Conservation (phyloP, 306 rosid genomes). For the Rosa chinensis region DNA sequence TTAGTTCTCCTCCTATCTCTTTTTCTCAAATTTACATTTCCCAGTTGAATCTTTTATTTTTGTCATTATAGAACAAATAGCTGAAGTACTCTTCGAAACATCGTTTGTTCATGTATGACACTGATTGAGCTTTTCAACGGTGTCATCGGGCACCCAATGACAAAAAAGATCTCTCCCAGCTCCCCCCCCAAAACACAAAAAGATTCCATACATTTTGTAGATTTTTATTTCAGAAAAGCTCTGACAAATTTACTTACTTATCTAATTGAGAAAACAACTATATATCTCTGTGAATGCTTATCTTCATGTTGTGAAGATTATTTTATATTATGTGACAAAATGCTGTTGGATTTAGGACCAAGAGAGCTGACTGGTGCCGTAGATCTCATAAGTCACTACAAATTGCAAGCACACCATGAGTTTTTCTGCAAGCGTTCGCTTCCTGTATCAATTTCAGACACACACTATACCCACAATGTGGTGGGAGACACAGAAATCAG, state of each 20-base stretch:
- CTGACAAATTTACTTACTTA: not conserved
- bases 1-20: not conserved
- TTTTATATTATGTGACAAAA: slow-evolving; percentile 9
- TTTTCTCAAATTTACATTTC: not conserved
- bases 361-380: slow-evolving; percentile 94
- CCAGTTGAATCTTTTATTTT: not conserved
- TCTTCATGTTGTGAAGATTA: not conserved
- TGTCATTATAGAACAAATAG: not conserved
- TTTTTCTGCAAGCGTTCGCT: slow-evolving; percentile 94
- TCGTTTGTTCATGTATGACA: not conserved
- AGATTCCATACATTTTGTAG: not conserved
- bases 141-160: not conserved
- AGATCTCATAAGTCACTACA: slow-evolving; percentile 89
- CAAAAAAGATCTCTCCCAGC: not conserved
- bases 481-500: slow-evolving; percentile 95
- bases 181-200: no score
- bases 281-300: not conserved
- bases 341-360: slow-evolving; percentile 61
- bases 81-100: not conserved
- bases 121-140: not conserved
- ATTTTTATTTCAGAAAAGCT: not conserved
- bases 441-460: slow-evolving; percentile 79
- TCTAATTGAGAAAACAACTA: not conserved
- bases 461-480: slow-evolving; percentile 83
- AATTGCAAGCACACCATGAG: slow-evolving; percentile 77